Base-by-base conservation (phyloP, 1,284 basidiomycete genomes). In the Coniferiporia sulphurascens region DNA sequence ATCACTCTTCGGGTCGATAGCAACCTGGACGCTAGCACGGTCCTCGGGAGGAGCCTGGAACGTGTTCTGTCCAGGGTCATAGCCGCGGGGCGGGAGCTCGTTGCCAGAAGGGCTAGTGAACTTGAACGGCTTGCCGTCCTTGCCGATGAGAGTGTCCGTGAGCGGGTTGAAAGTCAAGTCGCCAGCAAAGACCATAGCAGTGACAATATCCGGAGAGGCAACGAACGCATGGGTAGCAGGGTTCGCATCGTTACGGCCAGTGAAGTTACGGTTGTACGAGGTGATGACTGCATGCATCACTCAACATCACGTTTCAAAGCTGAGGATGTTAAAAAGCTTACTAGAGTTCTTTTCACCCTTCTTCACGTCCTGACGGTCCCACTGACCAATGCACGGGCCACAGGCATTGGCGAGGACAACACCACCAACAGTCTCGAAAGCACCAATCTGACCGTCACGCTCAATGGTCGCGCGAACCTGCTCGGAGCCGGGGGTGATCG, bases 231-330 rank as follows among this genome's bases (percentile, higher is more conserved):
- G 96, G 53, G 97, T 99, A 64, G 94, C 95, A 41, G 95, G 95
- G 85, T 99, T 99, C 69, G 96, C 96, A 72, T 99, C 97, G 78
- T 99, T 99, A 75, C 96, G 94, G 64, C 95, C 96, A 68, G 96
- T 98, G 81, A 99, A 99, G 89, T 99, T 99, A 77, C 97, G 95
- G 88, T 99, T 99, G 87, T 99, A 99, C 27, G 95, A 98, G 56
- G 96, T 97, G 78, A 98, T 93, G 81, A 98, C 87, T 90, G 53
- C 55, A 54, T 45, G 51, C 55, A 12, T 27, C 5, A 27, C 5
- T 27, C 5, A 56, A 54, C 22, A 61, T 51, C 35, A 52, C 43
- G 48, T 60, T 38, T 56, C 55, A 52, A 8, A 63, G 38, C 19
- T n/a, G 45, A 65, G 60, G 19, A 50, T 6, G 17, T 41, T 56